Evolutionary conservation across 805 yeast species (phyloP), one percentile per base, ranked within the genome.

Genomic region (Kluyveromyces wickerhamii): DNA sequence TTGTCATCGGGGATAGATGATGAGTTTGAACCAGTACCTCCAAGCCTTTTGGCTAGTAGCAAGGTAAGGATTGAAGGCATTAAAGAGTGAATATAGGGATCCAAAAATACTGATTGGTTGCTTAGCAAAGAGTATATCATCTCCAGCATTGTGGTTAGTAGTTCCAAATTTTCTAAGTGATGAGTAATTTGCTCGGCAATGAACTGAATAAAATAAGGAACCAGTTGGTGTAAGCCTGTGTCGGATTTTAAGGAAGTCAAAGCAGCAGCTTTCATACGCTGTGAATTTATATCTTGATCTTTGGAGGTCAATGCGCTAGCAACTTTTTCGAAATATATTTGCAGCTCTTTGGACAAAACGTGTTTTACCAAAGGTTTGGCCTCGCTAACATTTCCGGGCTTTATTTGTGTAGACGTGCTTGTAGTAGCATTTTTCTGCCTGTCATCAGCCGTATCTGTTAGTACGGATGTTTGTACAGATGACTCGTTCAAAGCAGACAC

Each of bases 31-130:
- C 33, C 33, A 15, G 54, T 59, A 29, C 57, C 52, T 3, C 96
- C 96, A n/a, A 89, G 72, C 41, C 84, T 74, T 51, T 87, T 87
- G 2, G 97, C 96, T 32, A 92, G 69, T 28, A 92, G 68, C 14
- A 89, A 67, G 0, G 99, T 92, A 45, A 92, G 67, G 21, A 92
- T 79, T 41, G 96, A 85, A n/a, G 99, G 98, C 84, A 92, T 86
- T 47, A 92, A 65, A 1, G 95, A 89, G 62, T 94, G 98, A 29
- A 92, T 86, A 52, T 89, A 89, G 8, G 97, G 98, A 46, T 89
- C 96, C 40, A 89, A 68, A 49, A 87, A 89, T 25, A 92, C 77
- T 14, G 94, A 79, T 36, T 77, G 77, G 60, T 92, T 92, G 27
- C 80, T 76, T 32, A 87, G 67, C 20, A 92, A 66, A 0, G 97